Evolutionary conservation across 495 filamentous ascomycete species (phyloP).

Genomic region (Amphirosellinia nigrospora): DNA sequence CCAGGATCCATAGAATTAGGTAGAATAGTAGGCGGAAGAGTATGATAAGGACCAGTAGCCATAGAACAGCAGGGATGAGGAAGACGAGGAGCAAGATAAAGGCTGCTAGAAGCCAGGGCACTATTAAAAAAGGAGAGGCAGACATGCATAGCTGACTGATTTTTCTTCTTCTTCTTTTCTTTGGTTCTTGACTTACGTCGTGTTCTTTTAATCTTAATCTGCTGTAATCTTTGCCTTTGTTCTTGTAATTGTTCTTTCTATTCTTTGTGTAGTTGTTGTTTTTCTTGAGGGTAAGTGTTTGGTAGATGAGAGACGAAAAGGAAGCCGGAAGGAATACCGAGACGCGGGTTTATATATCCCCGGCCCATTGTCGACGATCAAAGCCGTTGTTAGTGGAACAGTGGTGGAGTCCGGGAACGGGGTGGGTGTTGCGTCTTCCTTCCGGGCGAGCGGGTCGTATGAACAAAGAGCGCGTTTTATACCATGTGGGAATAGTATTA

Average conservation of each 20-base stretch:
- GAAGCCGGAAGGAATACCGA: background rate
- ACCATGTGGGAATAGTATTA: background rate
- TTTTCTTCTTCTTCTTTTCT: too few relatives aligned
- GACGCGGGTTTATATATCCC: background rate
- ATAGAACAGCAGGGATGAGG: background rate
- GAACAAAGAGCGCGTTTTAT: background rate
- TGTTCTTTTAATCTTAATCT: too few relatives aligned
- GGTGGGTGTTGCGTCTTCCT: background rate
- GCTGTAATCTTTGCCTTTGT: too few relatives aligned
- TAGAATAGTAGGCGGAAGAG: background rate
- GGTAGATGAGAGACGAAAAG: background rate
- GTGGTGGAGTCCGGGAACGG: background rate
- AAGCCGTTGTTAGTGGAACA: background rate
- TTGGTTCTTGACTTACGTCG: too few relatives aligned
- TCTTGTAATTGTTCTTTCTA: background rate
- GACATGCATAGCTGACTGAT: background rate
- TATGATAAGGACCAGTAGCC: background rate
- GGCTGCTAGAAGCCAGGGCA: too few relatives aligned
- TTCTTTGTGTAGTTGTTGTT: background rate
- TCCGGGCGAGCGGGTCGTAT: background rate
- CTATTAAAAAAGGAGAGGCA: too few relatives aligned
- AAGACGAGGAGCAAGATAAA: too few relatives aligned
- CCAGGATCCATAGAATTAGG: background rate
- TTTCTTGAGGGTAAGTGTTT: background rate
- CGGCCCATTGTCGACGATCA: background rate